Evolutionary conservation across 805 yeast genomes (phyloP).

Genomic region (Zygotorulaspora danielsina): DNA sequence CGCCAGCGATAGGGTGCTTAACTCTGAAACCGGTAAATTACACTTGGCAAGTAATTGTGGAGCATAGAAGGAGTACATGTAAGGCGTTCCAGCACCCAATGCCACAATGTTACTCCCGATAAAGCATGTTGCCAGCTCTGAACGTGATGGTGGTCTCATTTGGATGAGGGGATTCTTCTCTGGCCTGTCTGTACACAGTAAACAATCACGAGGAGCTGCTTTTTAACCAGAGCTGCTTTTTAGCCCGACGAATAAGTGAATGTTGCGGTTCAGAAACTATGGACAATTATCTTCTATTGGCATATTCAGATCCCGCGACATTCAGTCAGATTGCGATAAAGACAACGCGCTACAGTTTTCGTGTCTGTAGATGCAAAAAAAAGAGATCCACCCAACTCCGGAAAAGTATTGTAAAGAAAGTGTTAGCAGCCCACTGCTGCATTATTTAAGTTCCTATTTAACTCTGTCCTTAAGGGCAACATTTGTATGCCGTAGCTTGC

Average conservation of each 20-base stretch:
- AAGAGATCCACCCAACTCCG: neutral
- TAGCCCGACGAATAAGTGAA: too few species aligned
- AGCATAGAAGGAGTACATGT: conserved; percentile 68
- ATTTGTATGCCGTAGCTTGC: too few species aligned
- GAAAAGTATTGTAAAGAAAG: too few species aligned
- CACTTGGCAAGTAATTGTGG: conserved; percentile 62
- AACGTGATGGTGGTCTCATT: conserved; percentile 13
- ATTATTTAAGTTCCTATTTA: too few species aligned
- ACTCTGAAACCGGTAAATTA: conserved; percentile 53
- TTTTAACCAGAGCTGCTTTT: too few species aligned
- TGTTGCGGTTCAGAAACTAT: too few species aligned
- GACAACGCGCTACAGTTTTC: neutral
- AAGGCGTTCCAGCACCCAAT: conserved; percentile 71
- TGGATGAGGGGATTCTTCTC: neutral
- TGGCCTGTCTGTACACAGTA: neutral
- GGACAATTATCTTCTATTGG: too few species aligned
- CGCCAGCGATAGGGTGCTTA: conserved; percentile 61
- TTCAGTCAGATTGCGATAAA: neutral
- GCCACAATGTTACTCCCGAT: conserved; percentile 45
- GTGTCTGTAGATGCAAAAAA: neutral
- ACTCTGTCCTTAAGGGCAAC: too few species aligned
- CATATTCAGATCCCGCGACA: too few species aligned
- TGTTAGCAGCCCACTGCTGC: too few species aligned
- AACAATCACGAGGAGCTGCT: too few species aligned
- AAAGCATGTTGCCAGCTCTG: conserved; percentile 23